A percentile compares a stretch with the other conserved stretches of the same genome.
Conservation (phyloP, 306 rosid species). For the Lathyrus oleraceus region DNA sequence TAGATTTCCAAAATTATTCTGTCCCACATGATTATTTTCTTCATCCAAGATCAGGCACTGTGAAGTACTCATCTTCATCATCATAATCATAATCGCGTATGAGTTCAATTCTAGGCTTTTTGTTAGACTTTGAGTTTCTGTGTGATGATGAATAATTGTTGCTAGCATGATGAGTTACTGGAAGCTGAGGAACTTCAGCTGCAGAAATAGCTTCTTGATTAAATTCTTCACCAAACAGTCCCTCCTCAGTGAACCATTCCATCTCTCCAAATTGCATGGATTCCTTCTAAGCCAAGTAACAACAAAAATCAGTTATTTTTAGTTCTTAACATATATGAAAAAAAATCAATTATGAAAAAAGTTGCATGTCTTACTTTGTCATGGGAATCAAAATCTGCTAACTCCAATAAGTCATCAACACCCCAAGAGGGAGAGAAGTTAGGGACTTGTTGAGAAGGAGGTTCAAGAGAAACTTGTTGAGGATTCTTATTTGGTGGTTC, state of each 20-base stretch:
- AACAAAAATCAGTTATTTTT: background rate
- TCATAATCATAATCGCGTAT: conserved; percentile 39
- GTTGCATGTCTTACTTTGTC: conserved; percentile 54
- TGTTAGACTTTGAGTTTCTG: conserved; percentile 66
- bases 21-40: background rate
- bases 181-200: conserved; percentile 98
- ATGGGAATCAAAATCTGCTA: conserved; percentile 66
- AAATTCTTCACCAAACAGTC: conserved; percentile 73
- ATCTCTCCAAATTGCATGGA: conserved; percentile 76
- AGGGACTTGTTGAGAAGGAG: conserved; percentile 56
- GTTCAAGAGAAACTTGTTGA: conserved; percentile 49
- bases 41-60: conserved; percentile 94
- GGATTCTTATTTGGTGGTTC: conserved; percentile 68
- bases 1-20: conserved; percentile 11
- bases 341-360: conserved; percentile 19
- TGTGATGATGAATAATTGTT: conserved; percentile 48
- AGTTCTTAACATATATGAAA: background rate
- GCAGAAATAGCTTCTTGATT: conserved; percentile 70
- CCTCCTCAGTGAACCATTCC: conserved; percentile 78
- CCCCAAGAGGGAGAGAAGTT: conserved; percentile 73
- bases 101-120: conserved; percentile 74
- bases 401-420: conserved; percentile 81
- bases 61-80: conserved; percentile 85
- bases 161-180: conserved; percentile 49
- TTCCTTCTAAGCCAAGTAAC: conserved; percentile 65